Evolutionary conservation across 352 stramenopile species (phyloP).

Genomic region (Pythium volutum): DNA sequence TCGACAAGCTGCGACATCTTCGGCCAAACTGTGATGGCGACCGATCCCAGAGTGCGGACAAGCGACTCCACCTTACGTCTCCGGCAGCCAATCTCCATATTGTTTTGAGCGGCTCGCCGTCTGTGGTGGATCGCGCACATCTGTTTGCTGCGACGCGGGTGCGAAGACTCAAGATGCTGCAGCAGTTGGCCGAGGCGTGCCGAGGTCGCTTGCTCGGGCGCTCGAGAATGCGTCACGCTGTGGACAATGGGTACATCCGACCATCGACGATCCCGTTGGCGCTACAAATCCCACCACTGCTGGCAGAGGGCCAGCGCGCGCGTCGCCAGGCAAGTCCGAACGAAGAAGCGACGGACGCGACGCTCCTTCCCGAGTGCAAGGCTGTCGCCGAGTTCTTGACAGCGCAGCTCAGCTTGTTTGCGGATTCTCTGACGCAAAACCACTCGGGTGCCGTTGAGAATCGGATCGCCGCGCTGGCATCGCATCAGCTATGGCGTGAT

Average conservation of each 20-base stretch:
- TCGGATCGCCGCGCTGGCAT: not conserved
- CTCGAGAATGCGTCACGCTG: constrained; percentile 13
- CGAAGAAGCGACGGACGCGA: not conserved
- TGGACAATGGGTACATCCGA: constrained; percentile 15
- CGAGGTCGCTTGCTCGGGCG: constrained; percentile 15
- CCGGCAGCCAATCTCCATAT: not conserved
- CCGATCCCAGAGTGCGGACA: not conserved
- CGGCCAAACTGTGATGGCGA: not conserved
- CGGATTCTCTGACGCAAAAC: constrained; percentile 1
- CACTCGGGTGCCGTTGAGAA: not conserved
- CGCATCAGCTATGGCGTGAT: constrained; percentile 21
- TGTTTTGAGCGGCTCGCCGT: not conserved
- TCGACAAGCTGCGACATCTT: constrained; percentile 8
- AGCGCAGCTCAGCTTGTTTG: constrained; percentile 8
- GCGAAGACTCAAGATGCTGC: constrained; percentile 10
- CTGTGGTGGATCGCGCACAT: constrained; percentile 13
- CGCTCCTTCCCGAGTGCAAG: constrained; percentile 1
- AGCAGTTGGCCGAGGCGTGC: constrained; percentile 22
- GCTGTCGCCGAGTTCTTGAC: constrained; percentile 16
- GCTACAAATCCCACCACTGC: constrained; percentile 7
- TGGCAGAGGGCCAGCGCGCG: not conserved
- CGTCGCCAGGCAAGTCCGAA: constrained; percentile 2
- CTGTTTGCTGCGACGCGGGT: constrained; percentile 4
- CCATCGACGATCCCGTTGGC: not conserved
- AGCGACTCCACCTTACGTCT: not conserved